Base-by-base conservation (phyloP, 164 flowering plant genomes). In the Cinnamomum micranthum region DNA sequence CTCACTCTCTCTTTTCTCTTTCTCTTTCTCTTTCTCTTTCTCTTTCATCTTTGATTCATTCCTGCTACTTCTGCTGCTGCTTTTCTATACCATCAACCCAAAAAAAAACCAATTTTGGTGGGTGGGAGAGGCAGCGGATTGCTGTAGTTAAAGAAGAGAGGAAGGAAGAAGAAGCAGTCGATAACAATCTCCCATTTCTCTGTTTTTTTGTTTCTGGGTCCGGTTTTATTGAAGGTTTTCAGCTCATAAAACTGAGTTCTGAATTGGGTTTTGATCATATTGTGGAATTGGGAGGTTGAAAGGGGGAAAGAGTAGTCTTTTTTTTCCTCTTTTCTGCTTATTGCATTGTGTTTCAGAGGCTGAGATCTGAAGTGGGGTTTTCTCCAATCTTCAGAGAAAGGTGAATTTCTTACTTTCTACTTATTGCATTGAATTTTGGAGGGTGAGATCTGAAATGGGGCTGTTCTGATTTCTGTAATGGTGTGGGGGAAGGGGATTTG, bases 391-490 rank as follows among this genome's bases (percentile, higher is more conserved):
- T 41, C 47, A 41, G 47, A 41, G 10, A 41, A 41, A 41, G 47
- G 47, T 7, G 47, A 7, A 41, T 41, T 41, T 41, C 47, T 41
- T 41, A 41, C 14, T 64, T 20, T 23, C 12, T 64, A 6, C 12
- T 64, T n/a, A 12, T 12, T 22, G 69, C 15, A 27, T 59, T 50
- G 65, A 65, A 65, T 55, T 73, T 17, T 51, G 65, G 19, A 70
- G 24, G 66, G 60, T 72, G 70, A 77, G 74, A 75, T 79, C 78
- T 77, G 77, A 79, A 62, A 19, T 73, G 72, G 76, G 76, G 1
- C 28, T 77, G 24, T 62, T 60, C 68, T 69, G 76, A 52, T 72
- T 70, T 68, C 67, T 41, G 68, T 70, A 69, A 72, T 75, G 67
- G 68, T 67, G 77, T 73, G 47, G 70, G 50, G 79, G 71, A 33